Base-by-base conservation (phyloP, 768 basidiomycete genomes). In the Omphalotus guepiniiformis region DNA sequence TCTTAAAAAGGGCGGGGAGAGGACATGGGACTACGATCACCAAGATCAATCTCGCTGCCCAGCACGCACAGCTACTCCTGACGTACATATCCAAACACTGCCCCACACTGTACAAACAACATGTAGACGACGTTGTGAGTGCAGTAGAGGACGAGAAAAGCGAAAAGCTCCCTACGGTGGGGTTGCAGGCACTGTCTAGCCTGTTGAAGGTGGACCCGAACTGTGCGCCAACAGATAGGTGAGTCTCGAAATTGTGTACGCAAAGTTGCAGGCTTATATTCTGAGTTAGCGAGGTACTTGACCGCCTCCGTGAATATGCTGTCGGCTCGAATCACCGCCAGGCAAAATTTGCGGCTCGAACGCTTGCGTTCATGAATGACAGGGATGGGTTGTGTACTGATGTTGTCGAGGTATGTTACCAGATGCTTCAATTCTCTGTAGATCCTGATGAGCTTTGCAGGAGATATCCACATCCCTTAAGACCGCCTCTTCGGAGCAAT, bases 291-390 rank as follows among this genome's bases (percentile, higher is more conserved):
- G n/a, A n/a, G n/a, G n/a, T n/a, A n/a, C 63, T 80, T 9, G 88
- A 93, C 22, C 74, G 83, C 13, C 70, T 88, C 11, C 67, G 66
- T 42, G 76, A 78, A 34, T 76, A 80, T 53, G 85, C 78, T 0
- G 56, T 82, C 25, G 79, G 79, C 21, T 73, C 78, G 3, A 77
- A 85, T 43, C 32, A 68, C 21, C 74, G 78, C 18, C 80, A 85
- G 52, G 87, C 91, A 16, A 97, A 97, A 62, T 94, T 90, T 62
- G 88, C 92, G 1, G 81, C 88, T 2, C 78, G 93, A 18, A 70
- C 88, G 27, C 58, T 95, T 18, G 78, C 83, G 1, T 76, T 75
- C 43, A 73, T 73, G 30, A 79, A 76, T 55, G 72, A 79, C 37
- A 70, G 75, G 12, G 72, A 73, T 6, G 68, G 75, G 2, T 52